A percentile compares a stretch with the other conserved stretches of the same genome.
Conservation (phyloP, 2,329 filamentous ascomycete species). For the Beauveria caledonica region DNA sequence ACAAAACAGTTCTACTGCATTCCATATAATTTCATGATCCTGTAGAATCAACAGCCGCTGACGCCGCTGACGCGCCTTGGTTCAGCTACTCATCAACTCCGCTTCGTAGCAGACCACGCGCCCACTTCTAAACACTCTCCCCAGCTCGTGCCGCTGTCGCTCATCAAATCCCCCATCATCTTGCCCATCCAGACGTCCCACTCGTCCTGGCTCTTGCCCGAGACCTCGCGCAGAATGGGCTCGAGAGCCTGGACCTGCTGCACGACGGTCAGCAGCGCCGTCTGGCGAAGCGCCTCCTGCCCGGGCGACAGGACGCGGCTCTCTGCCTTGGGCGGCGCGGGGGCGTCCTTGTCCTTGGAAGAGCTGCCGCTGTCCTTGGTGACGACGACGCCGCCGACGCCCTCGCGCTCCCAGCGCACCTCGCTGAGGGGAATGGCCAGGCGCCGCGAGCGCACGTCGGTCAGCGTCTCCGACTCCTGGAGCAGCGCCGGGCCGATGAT, state of each 20-base stretch:
- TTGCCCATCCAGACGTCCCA: constrained; percentile 86
- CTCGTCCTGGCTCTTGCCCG: constrained; percentile 81
- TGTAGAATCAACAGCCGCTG: not conserved
- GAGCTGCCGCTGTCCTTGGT: constrained; percentile 41
- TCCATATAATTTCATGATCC: not conserved
- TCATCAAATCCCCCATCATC: constrained; percentile 77
- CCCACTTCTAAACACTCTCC: constrained; percentile 83
- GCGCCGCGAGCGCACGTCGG: constrained; percentile 62
- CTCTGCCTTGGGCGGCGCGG: not conserved
- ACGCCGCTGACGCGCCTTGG: not conserved
- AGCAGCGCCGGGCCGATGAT: constrained; percentile 66
- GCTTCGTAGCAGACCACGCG: constrained; percentile 83
- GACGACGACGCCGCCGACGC: constrained; percentile 52
- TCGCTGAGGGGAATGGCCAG: constrained; percentile 83
- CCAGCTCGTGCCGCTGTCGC: constrained; percentile 68
- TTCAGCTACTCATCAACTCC: constrained; percentile 12
- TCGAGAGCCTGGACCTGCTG: constrained; percentile 82
- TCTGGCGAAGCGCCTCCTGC: constrained; percentile 61
- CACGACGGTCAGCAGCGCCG: constrained; percentile 66
- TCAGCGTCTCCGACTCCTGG: constrained; percentile 68
- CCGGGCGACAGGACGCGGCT: constrained; percentile 45
- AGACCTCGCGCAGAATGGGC: constrained; percentile 70
- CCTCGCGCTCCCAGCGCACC: constrained; percentile 78
- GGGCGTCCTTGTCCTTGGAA: not conserved
- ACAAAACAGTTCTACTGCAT: not conserved